Conservation (phyloP, 768 basidiomycete genomes). For the Termitomyces sp. region DNA sequence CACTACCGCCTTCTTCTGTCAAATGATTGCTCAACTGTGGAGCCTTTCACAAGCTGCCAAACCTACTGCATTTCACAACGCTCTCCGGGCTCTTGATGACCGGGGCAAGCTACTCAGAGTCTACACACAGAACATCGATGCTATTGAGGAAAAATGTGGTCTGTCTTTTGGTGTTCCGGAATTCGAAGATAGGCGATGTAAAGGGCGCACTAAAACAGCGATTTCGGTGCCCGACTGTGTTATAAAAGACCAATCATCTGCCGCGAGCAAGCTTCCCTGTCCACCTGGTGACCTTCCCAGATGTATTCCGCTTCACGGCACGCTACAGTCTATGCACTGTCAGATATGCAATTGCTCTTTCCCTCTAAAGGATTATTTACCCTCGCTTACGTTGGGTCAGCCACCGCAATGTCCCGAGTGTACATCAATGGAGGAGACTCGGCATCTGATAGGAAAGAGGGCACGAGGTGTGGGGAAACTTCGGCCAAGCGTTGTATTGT, state of each 20-base stretch:
- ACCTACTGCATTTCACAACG: slow-evolving; percentile 77
- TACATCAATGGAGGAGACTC: slow-evolving; percentile 56
- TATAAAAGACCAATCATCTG: slow-evolving; percentile 13
- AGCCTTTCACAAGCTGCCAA: slow-evolving; percentile 62
- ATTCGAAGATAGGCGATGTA: slow-evolving; percentile 51
- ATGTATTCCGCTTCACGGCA: slow-evolving; percentile 89
- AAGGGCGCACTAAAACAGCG: slow-evolving; percentile 44
- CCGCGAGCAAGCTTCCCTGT: slow-evolving; percentile 35
- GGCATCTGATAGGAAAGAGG: slow-evolving; percentile 73
- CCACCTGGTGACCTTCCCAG: slow-evolving; percentile 60
- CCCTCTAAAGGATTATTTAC: slow-evolving; percentile 58
- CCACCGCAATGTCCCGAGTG: slow-evolving; percentile 81
- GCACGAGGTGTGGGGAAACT: slow-evolving; percentile 74
- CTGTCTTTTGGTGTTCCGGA: slow-evolving; percentile 82
- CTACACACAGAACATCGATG: slow-evolving; percentile 94
- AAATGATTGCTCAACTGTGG: slow-evolving; percentile 84
- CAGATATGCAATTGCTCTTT: slow-evolving; percentile 71
- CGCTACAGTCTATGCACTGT: slow-evolving; percentile 74
- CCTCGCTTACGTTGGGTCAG: slow-evolving; percentile 52
- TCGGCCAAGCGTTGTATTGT: slow-evolving; percentile 84
- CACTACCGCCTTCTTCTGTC: slow-evolving; percentile 74
- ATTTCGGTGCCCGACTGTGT: slow-evolving; percentile 9
- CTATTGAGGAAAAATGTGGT: slow-evolving; percentile 81
- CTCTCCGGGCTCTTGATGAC: slow-evolving; percentile 71
- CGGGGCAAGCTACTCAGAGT: slow-evolving; percentile 75